Percentiles rank a stretch among this genome's conserved stretches.
These are phyloP conservation scores for Thermochaetoides thermophila DNA, from an alignment of 495 filamentous ascomycete genomes.

Conservation along the genomic window DNA sequence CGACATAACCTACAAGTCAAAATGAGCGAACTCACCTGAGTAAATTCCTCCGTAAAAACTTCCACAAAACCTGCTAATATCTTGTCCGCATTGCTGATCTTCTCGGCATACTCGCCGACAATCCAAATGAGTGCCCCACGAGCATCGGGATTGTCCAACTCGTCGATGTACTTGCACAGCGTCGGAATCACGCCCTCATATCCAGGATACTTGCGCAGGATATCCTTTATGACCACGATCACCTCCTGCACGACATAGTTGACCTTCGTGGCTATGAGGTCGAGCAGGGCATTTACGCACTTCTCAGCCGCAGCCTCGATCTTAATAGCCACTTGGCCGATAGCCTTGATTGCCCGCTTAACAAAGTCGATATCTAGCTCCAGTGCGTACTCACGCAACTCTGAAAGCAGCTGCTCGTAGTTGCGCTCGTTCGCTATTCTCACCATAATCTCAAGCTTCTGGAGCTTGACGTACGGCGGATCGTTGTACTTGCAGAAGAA, in stretches of 20 bases:
- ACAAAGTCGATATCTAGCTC: slow-evolving; percentile 99
- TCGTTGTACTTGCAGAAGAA: slow-evolving; percentile 99
- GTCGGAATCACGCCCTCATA: slow-evolving; percentile 97
- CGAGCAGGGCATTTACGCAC: slow-evolving; percentile 85
- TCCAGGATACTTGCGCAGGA: slow-evolving; percentile 92
- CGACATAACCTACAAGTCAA: slow-evolving; percentile 1
- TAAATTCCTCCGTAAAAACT: slow-evolving; percentile 80
- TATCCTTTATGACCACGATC: slow-evolving; percentile 96
- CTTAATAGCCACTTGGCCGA: slow-evolving; percentile 96
- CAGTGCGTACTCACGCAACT: slow-evolving; percentile 91
- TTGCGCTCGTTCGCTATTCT: slow-evolving; percentile 97
- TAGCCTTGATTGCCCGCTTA: slow-evolving; percentile 80
- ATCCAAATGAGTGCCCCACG: slow-evolving; percentile 94
- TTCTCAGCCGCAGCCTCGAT: slow-evolving; percentile 87
- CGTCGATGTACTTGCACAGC: slow-evolving; percentile 91
- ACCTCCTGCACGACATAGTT: slow-evolving; percentile 99
- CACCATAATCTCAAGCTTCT: slow-evolving; percentile 98
- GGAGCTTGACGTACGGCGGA: slow-evolving; percentile 90
- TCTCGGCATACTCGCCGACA: slow-evolving; percentile 95
- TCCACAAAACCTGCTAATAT: slow-evolving; percentile 90
- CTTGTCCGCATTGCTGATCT: slow-evolving; percentile 90
- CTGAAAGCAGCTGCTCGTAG: slow-evolving; percentile 83
- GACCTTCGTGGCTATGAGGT: slow-evolving; percentile 91
- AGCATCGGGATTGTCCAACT: slow-evolving; percentile 88
- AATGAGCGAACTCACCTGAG: slow-evolving; percentile 36